Evolutionary conservation across 106 monocot genomes (phyloP), one percentile per base, ranked within the genome.

Genomic region (Hemerocallis citrina): DNA sequence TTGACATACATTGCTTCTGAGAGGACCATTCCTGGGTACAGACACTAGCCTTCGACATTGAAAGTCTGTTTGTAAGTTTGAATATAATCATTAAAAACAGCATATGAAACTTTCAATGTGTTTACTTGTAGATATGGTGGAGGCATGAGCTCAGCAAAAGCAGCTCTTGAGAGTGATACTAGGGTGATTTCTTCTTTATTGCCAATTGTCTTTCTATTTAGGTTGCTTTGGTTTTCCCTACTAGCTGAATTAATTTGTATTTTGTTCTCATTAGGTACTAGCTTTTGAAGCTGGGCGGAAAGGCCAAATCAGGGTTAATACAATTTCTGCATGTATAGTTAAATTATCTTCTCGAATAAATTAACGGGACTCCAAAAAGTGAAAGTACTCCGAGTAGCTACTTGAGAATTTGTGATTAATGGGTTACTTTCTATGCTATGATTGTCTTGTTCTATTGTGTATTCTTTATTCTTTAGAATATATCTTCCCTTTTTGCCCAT

Each of bases 61-160:
- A 34, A 59, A 54, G 15, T n/a, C n/a, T n/a, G n/a, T n/a, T n/a
- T n/a, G 15, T 31, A 12, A 32, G 4, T 54, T 30, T 54, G 41
- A 41, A 54, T 29, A 22, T 22, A 23, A 0, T 34, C 6, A 34
- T n/a, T 17, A 10, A 21, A 12, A 0, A 34, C 25, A 59, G 24
- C 11, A 65, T 65, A 13, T 30, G 7, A 29, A 38, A 52, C 24
- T 34, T 46, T 57, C 57, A n/a, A 7, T 37, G 15, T 20, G 34
- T 9, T 10, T 0, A 3, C n/a, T 46, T 66, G 61, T 54, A 83
- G 83, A 17, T 96, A 96, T 79, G 95, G 95, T 65, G 90, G 95
- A 67, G 95, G 95, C n/a, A 96, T 96, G 95, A 96, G 90, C 65
- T 96, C 90, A 55, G 90, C 95, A 23, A 96, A 96, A 81, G 80